These are phyloP conservation scores for Talaromyces thailandensis DNA, from an alignment of 495 filamentous ascomycete genomes.

Conservation along the genomic window DNA sequence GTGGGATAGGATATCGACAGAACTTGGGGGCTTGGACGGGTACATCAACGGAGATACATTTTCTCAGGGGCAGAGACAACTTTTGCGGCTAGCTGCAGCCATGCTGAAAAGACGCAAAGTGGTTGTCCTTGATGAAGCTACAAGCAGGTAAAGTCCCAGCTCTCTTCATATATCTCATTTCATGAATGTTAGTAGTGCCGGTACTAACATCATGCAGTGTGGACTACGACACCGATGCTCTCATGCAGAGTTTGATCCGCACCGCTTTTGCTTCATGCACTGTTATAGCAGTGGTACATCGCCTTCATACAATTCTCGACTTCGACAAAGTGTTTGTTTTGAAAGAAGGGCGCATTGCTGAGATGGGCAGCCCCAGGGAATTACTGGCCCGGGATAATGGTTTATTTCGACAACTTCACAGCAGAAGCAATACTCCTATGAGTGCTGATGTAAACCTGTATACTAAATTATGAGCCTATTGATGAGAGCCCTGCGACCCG, in stretches of 20 bases:
- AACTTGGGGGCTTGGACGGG: slow-evolving; percentile 14
- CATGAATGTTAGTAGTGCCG: too few species aligned
- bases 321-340: slow-evolving; percentile 14
- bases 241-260: slow-evolving; percentile 13
- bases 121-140: slow-evolving; percentile 25
- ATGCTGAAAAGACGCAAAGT: slow-evolving; percentile 13
- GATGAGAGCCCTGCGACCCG: too few species aligned
- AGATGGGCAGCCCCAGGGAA: slow-evolving; percentile 5
- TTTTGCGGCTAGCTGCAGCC: slow-evolving; percentile 21
- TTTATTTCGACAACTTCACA: not conserved
- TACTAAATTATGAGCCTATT: too few species aligned
- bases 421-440: not conserved
- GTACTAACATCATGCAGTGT: slow-evolving; percentile 4
- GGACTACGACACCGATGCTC: slow-evolving; percentile 11
- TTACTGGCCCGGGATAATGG: not conserved
- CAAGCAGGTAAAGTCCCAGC: not conserved
- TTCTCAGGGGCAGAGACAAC: slow-evolving; percentile 35
- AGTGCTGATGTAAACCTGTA: too few species aligned
- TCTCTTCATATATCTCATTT: not conserved
- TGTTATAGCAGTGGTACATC: slow-evolving; percentile 14
- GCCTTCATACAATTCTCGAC: slow-evolving; percentile 14
- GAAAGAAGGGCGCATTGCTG: slow-evolving; percentile 10
- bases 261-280: slow-evolving; percentile 10
- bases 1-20: slow-evolving; percentile 10
- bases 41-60: slow-evolving; percentile 7